Evolutionary conservation across 257 asterid species (phyloP), one percentile per base, ranked within the genome.

Genomic region (Nicotiana knightiana): DNA sequence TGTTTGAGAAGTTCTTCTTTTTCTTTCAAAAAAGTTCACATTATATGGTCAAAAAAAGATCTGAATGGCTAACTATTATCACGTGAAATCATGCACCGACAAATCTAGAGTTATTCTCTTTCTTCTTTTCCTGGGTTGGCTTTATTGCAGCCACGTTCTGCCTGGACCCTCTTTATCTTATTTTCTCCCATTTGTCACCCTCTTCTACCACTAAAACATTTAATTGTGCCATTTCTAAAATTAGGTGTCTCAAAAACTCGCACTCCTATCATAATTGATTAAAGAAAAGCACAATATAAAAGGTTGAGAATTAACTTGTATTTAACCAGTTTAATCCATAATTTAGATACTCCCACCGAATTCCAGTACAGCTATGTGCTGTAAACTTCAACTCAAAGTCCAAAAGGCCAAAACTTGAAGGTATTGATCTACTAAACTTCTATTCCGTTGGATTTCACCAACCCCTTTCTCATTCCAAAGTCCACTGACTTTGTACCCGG

Each of bases 1-100:
- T 37, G 32, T 37, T 21, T 33, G 5, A 37, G 54, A 35, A 70
- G 2, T 70, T 5, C 4, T 37, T 70, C 0, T 8, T 11, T 70
- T 70, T 21, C 6, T 43, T 53, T 11, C 12, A 6, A 30, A 43
- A 43, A 39, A 68, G 57, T 68, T 68, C 5, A 68, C n/a, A 68
- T 8, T 2, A 51, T 28, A 70, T 18, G 7, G 79, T 71, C 28
- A 46, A 43, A 48, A 48, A n/a, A 5, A 48, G 62, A 46, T 39
- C 32, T 63, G 3, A 8, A 17, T 46, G 9, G 13, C 13, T 21
- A 8, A 21, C n/a, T 71, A 46, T 48, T 16, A 28, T 75, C 80
- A 75, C 80, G 80, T 75, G 80, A 75, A 13, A 26, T 75, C 16
- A 75, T 75, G 63, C 80, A 75, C 80, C 80, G 80, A 73, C 62